A percentile compares a stretch with the other conserved stretches of the same genome.
phyloP scores from a whole-genome alignment of 176 grass and related monocot species.

The Eremochloa ophiuroides region DNA sequence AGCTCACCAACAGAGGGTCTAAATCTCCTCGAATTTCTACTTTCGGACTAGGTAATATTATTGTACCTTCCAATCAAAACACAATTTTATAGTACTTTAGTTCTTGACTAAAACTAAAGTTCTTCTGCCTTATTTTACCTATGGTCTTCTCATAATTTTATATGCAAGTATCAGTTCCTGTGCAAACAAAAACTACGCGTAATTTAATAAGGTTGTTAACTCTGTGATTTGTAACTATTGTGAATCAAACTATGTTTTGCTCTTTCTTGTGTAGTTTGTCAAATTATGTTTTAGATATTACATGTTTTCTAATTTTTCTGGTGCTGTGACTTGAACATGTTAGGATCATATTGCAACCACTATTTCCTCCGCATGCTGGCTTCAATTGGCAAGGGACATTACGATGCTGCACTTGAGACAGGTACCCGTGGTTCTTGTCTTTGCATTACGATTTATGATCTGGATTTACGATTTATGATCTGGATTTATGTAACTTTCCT shows the following conservation, averaged over 20 bases:
- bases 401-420: conserved; percentile 70
- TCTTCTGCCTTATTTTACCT: not conserved
- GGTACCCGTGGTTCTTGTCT: conserved; percentile 36
- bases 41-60: conserved; percentile 83
- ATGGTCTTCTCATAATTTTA: not conserved
- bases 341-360: conserved; percentile 91
- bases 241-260: not conserved
- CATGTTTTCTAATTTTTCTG: conserved; percentile 15
- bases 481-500: not conserved
- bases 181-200: not conserved
- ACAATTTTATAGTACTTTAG: not conserved
- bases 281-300: not conserved
- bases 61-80: conserved; percentile 1
- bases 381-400: conserved; percentile 83
- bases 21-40: conserved; percentile 86
- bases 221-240: not conserved
- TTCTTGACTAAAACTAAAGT: not conserved
- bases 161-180: not conserved
- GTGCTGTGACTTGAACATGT: conserved; percentile 32
- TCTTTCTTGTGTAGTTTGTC: not conserved
- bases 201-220: not conserved
- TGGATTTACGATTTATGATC: conserved; percentile 1
- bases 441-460: conserved; percentile 27
- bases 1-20: conserved; percentile 47
- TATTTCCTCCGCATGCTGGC: conserved; percentile 93